phyloP scores from a whole-genome alignment of 768 basidiomycete genomes.

The Clathrus columnatus region DNA sequence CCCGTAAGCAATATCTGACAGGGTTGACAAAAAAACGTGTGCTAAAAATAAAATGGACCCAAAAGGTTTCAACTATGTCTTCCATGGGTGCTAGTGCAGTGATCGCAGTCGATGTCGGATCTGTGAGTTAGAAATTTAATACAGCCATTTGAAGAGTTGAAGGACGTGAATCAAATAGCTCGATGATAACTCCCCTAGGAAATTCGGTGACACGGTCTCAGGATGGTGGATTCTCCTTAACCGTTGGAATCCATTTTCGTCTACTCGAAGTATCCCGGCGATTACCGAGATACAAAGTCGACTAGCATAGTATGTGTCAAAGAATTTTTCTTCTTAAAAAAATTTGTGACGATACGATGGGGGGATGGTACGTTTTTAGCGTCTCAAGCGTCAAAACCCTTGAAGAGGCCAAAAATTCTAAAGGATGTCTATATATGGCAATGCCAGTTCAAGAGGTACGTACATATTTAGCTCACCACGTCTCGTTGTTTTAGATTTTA shows the following conservation, averaged over 20 bases:
- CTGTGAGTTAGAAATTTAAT: slow-evolving; percentile 41
- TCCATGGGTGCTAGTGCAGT: slow-evolving; percentile 84
- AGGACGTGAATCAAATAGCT: slow-evolving; percentile 35
- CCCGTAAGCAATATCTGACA: slow-evolving; percentile 43
- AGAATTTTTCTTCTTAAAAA: background rate
- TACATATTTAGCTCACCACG: slow-evolving; percentile 6
- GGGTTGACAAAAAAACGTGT: background rate
- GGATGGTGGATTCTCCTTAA: slow-evolving; percentile 96
- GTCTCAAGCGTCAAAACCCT: slow-evolving; percentile 93
- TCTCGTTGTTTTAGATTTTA: background rate
- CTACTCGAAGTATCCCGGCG: slow-evolving; percentile 65
- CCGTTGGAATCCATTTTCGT: slow-evolving; percentile 86
- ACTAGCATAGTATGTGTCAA: slow-evolving; percentile 75
- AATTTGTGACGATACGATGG: background rate
- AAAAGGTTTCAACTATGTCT: slow-evolving; percentile 82
- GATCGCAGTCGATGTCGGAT: slow-evolving; percentile 89
- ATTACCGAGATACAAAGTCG: slow-evolving; percentile 93
- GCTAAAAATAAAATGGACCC: slow-evolving; percentile 4
- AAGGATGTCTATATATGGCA: slow-evolving; percentile 83
- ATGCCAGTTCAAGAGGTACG: slow-evolving; percentile 91
- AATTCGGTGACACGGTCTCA: slow-evolving; percentile 90
- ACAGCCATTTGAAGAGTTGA: too few relatives aligned
- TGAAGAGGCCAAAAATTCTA: slow-evolving; percentile 88
- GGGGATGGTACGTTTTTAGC: slow-evolving; percentile 31
- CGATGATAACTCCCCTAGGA: slow-evolving; percentile 91